Base-by-base conservation (phyloP, 164 flowering plant genomes). In the Annona cherimola region DNA sequence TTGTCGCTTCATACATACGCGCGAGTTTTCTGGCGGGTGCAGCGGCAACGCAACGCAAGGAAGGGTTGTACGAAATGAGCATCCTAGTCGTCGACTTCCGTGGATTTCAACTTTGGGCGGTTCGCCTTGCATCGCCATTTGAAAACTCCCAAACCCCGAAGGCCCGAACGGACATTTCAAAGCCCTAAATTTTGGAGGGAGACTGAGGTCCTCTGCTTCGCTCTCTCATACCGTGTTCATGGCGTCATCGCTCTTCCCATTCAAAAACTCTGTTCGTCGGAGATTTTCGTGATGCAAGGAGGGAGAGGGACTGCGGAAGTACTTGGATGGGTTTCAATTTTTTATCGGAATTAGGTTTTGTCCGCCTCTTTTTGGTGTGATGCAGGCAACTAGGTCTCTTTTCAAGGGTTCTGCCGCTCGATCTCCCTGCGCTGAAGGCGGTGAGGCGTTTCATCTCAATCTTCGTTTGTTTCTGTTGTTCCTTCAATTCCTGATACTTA, bases 341-440 rank as follows among this genome's bases (percentile, higher is more conserved):
- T 39, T 68, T 18, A 26, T 6, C 59, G 64, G 64, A 65, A 14
- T 35, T 65, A 1, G 59, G 41, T 19, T 57, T 60, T 6, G 16
- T 45, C 61, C 45, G 54, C 19, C 12, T 18, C 11, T 2, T 4
- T 46, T 35, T 69, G 11, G 68, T 72, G 61, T 70, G 55, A 76
- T 76, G 78, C 74, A 66, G 78, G 57, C 69, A 20, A 67, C 74
- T 11, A 71, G 74, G 67, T 43, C 67, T 19, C 43, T 61, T 61
- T 67, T 71, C n/a, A 76, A 67, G 43, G 19, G 44, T 44, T 54
- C 61, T 66, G 26, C 71, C 42, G 42, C 70, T 73, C 65, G 66
- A 42, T 63, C 63, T 46, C 46, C 71, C 18, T 41, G 9, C 63
- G 61, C 71, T 4, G 67, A 46, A 4, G 67, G 41, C 20, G 61